Evolutionary conservation across 495 filamentous ascomycete species (phyloP).

Genomic region (Xylaria scruposa): DNA sequence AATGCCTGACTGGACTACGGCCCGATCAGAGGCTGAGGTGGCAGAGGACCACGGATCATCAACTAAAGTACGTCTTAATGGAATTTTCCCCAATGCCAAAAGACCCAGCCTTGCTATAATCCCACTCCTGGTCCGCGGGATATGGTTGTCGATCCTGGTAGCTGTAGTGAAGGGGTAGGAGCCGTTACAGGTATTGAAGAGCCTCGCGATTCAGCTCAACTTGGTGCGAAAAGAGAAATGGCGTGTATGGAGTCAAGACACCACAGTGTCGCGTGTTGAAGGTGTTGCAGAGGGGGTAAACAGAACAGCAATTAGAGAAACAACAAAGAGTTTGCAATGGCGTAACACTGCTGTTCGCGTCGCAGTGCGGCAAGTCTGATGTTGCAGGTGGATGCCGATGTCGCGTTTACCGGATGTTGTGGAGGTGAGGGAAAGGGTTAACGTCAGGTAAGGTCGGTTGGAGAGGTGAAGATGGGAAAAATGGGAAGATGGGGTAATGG

Average conservation of each 20-base stretch:
- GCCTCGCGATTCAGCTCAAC: conserved; percentile 4
- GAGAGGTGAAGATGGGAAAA: conserved; percentile 23
- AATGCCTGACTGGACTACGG: conserved; percentile 32
- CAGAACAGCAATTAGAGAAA: background rate
- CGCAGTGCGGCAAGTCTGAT: background rate
- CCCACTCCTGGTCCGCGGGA: conserved; percentile 9
- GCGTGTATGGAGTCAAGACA: background rate
- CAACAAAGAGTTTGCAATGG: background rate
- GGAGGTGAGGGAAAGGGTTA: conserved; percentile 18
- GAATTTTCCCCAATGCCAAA: conserved; percentile 33
- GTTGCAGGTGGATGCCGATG: background rate
- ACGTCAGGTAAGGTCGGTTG: conserved; percentile 16
- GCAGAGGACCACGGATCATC: conserved; percentile 28
- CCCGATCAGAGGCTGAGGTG: conserved; percentile 19
- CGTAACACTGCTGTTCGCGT: background rate
- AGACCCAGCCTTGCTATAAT: conserved; percentile 31
- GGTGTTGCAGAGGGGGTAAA: background rate
- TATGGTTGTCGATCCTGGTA: background rate
- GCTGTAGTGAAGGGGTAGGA: background rate
- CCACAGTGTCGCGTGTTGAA: conserved; percentile 9
- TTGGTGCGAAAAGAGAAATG: background rate
- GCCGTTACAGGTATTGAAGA: background rate
- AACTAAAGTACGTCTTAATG: conserved; percentile 36
- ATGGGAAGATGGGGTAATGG: conserved; percentile 27
- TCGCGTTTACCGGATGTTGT: conserved; percentile 10